Evolutionary conservation across 2,329 filamentous ascomycete species (phyloP).

Genomic region (Diaporthe citri): DNA sequence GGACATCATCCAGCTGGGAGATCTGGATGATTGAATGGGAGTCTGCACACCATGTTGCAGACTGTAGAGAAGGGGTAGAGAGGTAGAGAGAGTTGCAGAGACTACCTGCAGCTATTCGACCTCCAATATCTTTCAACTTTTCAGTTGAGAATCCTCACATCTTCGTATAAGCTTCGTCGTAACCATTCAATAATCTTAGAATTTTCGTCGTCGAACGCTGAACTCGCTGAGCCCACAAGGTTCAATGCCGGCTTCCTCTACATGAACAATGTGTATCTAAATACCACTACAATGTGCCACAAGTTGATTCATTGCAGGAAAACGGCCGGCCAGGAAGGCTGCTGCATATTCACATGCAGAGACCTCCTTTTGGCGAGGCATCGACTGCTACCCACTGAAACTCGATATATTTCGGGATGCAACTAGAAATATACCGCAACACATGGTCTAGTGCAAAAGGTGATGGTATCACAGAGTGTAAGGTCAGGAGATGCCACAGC

Average conservation of each 20-base stretch:
- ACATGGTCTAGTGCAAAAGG: neutral
- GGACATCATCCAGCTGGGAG: conserved; percentile 44
- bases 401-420: neutral
- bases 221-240: neutral
- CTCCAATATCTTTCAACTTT: no score
- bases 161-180: no score
- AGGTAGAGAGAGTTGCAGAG: neutral
- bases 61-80: neutral
- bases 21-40: conserved; percentile 31
- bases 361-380: no score
- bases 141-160: neutral
- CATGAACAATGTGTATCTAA: no score
- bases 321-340: neutral
- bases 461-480: neutral
- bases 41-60: neutral
- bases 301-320: neutral
- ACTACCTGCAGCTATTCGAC: neutral
- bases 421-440: neutral
- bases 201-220: neutral
- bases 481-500: neutral
- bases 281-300: no score
- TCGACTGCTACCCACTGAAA: no score
- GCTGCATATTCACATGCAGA: neutral
- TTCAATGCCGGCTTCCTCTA: neutral
- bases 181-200: neutral